Evolutionary conservation across 345 rosid species (phyloP).

Genomic region (Aquilaria malaccensis): DNA sequence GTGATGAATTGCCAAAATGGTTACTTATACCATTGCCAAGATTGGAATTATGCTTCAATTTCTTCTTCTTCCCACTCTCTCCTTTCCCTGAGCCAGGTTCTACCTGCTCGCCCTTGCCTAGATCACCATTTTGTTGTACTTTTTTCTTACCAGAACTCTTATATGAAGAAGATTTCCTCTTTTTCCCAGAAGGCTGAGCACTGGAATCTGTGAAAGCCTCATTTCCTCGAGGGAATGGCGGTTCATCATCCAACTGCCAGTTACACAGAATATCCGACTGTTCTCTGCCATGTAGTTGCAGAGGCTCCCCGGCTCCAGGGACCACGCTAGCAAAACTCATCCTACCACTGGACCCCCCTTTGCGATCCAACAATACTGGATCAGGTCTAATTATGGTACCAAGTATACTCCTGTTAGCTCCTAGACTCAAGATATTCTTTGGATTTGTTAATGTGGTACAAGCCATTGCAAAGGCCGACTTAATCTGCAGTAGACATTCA

Average conservation of each 20-base stretch:
- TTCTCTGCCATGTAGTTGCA: constrained; percentile 22
- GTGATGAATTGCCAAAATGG: too few species aligned
- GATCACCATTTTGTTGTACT: constrained; percentile 20
- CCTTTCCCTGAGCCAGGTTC: constrained; percentile 28
- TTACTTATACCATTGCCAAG: constrained; percentile 13
- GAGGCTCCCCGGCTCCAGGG: constrained; percentile 85
- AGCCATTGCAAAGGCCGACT: constrained; percentile 92
- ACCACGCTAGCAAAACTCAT: constrained; percentile 65
- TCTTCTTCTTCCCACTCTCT: constrained; percentile 21
- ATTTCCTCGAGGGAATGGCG: constrained; percentile 58
- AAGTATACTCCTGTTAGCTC: constrained; percentile 75
- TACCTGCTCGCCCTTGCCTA: constrained; percentile 11
- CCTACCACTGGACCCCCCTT: constrained; percentile 67
- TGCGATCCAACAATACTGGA: constrained; percentile 57
- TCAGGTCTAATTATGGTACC: constrained; percentile 91
- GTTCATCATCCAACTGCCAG: constrained; percentile 74
- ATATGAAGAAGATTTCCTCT: constrained; percentile 41
- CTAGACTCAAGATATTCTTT: constrained; percentile 46
- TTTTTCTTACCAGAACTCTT: constrained; percentile 37
- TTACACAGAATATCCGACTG: constrained; percentile 53
- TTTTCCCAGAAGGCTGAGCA: constrained; percentile 42
- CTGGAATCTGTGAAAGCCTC: constrained; percentile 22
- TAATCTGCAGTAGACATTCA: constrained; percentile 43
- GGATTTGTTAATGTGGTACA: constrained; percentile 62
- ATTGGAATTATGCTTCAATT: constrained; percentile 11